Evolutionary conservation across 805 yeast species (phyloP), one percentile per base, ranked within the genome.

Genomic region (Sugiyamaella smithiae): DNA sequence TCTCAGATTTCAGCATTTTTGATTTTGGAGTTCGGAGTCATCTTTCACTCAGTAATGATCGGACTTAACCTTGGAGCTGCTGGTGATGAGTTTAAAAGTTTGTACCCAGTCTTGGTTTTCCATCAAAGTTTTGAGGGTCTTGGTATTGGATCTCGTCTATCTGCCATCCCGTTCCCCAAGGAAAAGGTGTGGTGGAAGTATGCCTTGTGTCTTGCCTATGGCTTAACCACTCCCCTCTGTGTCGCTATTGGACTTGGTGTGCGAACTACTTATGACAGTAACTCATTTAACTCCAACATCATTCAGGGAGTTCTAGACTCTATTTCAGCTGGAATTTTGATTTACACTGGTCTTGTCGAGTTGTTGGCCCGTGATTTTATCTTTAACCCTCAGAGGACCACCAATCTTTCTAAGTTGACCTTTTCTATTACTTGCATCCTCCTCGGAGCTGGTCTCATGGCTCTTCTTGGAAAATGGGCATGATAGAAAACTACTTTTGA

Each of bases 111-210:
- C 6, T 54, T 79, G 35, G 78, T 82, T 4, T 85, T 84, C 74
- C 91, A 85, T 66, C 91, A 85, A 66, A 73, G 81, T 60, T 85
- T 85, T 60, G 91, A 85, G 69, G 91, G 91, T 54, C 72, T 85
- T 46, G 91, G 91, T 57, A 73, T 84, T 54, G 90, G 91, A 26
- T 74, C 90, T 8, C 75, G 93, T 63, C 66, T 82, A 42, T 79
- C 85, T 1, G 72, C 74, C 31, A 77, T 81, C 16, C 69, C 72
- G 1, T 83, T 83, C 78, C 84, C 85, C 6, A 51, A 58, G 19
- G 31, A 52, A 16, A 70, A 65, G 54, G 62, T 69, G 47, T 74
- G 75, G 71, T 65, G 77, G 38, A 85, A 86, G 3, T 81, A 76
- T 66, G 52, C 69, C 1, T 64, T 80, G 49, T 77, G 77, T 40